Percentiles rank a stretch among this genome's conserved stretches.
Evolutionary conservation across 1,284 basidiomycete species (phyloP).

Genomic region (Pascua guehoae): DNA sequence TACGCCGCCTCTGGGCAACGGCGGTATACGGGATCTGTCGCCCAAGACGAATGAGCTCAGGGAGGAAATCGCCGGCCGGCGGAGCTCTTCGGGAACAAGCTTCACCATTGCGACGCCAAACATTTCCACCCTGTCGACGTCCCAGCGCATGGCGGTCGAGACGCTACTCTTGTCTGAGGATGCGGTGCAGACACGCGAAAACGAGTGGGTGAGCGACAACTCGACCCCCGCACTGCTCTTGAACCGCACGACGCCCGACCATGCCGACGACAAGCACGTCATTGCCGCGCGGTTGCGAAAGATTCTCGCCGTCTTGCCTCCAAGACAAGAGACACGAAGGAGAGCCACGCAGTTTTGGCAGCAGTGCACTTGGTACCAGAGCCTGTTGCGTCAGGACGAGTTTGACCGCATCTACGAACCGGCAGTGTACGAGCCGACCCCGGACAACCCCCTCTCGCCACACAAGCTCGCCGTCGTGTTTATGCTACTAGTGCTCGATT

Average conservation of each 20-base stretch:
- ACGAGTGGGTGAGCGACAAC: conserved; percentile 42
- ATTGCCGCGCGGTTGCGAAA: conserved; percentile 29
- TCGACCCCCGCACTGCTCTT: conserved; percentile 40
- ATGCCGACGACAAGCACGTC: conserved; percentile 21
- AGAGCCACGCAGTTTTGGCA: conserved; percentile 30
- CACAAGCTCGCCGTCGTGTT: conserved; percentile 46
- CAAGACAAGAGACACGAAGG: conserved; percentile 26
- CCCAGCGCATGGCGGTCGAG: conserved; percentile 29
- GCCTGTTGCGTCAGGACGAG: conserved; percentile 33
- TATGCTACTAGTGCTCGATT: conserved; percentile 40
- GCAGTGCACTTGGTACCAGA: conserved; percentile 37
- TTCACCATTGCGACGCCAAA: too few relatives aligned
- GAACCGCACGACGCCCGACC: conserved; percentile 7
- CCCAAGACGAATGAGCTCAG: too few relatives aligned
- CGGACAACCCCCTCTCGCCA: conserved; percentile 38
- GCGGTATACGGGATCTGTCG: too few relatives aligned
- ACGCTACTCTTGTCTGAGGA: conserved; percentile 32
- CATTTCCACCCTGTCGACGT: background rate
- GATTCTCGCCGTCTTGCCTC: conserved; percentile 32
- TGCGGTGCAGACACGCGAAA: conserved; percentile 31
- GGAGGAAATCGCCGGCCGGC: too few relatives aligned
- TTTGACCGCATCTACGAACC: conserved; percentile 40
- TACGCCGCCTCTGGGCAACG: background rate
- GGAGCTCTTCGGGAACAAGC: too few relatives aligned
- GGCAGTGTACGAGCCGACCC: conserved; percentile 37